Evolutionary conservation across 2,329 filamentous ascomycete species (phyloP).

Genomic region (Alternaria ethzedia): DNA sequence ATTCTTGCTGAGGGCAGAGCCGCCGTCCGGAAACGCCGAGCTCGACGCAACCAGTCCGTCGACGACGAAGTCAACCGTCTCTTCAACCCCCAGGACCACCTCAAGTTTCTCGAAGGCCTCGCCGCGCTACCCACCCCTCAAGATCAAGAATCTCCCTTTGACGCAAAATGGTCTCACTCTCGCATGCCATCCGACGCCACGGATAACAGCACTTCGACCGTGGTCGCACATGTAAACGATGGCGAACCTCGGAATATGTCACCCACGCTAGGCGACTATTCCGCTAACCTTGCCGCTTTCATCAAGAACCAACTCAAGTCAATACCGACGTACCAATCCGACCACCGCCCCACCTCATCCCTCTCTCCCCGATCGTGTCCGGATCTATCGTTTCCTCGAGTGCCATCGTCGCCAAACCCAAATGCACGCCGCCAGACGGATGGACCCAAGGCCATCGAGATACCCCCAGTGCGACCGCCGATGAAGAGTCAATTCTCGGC

Average conservation of each 20-base stretch:
- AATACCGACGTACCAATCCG: conserved; percentile 39
- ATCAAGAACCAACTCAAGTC: conserved; percentile 43
- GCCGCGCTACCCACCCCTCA: conserved; percentile 16
- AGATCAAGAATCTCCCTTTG: conserved; percentile 13
- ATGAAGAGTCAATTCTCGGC: conserved; percentile 45
- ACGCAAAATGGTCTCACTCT: conserved; percentile 25
- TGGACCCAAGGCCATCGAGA: conserved; percentile 33
- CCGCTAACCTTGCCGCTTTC: conserved; percentile 46
- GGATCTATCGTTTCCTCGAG: conserved; percentile 32
- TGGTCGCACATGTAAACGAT: conserved; percentile 23
- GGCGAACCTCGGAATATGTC: conserved; percentile 7
- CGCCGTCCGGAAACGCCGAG: conserved; percentile 39
- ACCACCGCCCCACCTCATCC: conserved; percentile 22
- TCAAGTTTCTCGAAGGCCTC: conserved; percentile 34
- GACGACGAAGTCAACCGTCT: conserved; percentile 25
- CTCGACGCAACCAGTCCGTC: conserved; percentile 31
- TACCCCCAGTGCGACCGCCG: conserved; percentile 42
- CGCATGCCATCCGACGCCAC: conserved; percentile 39
- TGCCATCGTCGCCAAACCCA: conserved; percentile 30
- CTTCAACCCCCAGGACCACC: conserved; percentile 39
- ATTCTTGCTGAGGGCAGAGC: conserved; percentile 45
- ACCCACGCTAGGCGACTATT: conserved; percentile 39
- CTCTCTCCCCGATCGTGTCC: conserved; percentile 41
- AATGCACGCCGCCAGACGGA: conserved; percentile 22
- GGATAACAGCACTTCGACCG: conserved; percentile 38